Evolutionary conservation across 202 grass and related monocot species (phyloP), one percentile per base, ranked within the genome.

Genomic region (Brachypodium distachyon): DNA sequence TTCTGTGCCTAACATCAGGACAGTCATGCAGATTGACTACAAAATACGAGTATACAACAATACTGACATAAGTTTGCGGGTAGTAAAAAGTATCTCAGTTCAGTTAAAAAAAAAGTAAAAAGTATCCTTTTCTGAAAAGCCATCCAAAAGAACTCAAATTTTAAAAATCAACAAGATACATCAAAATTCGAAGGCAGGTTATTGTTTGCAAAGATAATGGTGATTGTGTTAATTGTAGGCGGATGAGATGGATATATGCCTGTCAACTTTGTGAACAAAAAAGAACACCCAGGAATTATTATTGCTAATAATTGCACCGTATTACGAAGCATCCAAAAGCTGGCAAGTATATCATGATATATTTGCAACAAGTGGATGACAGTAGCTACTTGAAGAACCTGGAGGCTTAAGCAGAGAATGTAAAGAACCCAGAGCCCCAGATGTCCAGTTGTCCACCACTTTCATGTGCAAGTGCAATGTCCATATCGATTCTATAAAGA

Each of bases 121-220:
- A 77, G 61, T 80, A 80, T 85, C 39, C 50, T 68, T 44, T 51
- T 41, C 40, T 9, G 31, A 34, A 8, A 58, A 12, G 53, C 32
- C 23, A 72, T 38, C 11, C 6, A 41, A 43, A 48, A 22, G 10
- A 38, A 48, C 14, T 28, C 33, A 72, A 81, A 71, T 74, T 80
- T 23, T 68, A 3, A 46, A n/a, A 3, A 16, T 17, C 42, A 46
- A 46, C 42, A 17, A 12, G 40, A 42, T 39, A 57, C 41, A 26
- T 18, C 12, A 31, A 65, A 29, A 38, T 60, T 67, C 18, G 29
- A 18, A 49, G 46, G 25, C 14, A 1, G 39, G 29, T 36, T 66
- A 22, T 74, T 79, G 46, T 55, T 11, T 2, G 9, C 27, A 37
- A 36, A 1, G 23, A 3, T 58, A 40, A 25, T 41, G 31, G 56